Percentiles rank a stretch among this genome's conserved stretches.
Conservation (phyloP, 768 basidiomycete genomes). For the Mycena venus region DNA sequence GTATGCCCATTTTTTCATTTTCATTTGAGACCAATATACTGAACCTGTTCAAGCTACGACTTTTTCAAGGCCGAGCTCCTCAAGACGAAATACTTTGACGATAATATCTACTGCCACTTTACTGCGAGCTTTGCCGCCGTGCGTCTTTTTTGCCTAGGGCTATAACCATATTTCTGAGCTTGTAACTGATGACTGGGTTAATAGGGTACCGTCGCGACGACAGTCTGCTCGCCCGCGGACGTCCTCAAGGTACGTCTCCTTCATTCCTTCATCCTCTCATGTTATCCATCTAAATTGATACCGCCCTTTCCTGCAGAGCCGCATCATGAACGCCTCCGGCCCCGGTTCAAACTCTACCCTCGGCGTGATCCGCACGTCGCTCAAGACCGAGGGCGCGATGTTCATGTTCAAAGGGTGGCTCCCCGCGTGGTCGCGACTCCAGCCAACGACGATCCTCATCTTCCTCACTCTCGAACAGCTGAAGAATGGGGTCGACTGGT, state of each 20-base stretch:
- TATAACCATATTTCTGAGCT: no score
- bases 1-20: conserved; percentile 55
- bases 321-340: conserved; percentile 92
- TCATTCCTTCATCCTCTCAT: neutral
- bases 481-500: conserved; percentile 78
- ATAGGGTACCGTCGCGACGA: conserved; percentile 90
- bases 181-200: neutral
- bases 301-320: conserved; percentile 65
- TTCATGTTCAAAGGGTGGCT: conserved; percentile 97
- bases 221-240: conserved; percentile 90
- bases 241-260: conserved; percentile 74
- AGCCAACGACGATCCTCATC: conserved; percentile 90
- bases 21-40: no score
- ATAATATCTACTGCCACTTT: conserved; percentile 88
- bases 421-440: conserved; percentile 87
- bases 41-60: conserved; percentile 72
- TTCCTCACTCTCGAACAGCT: conserved; percentile 89
- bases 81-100: conserved; percentile 77
- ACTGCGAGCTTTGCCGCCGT: conserved; percentile 90
- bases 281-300: neutral
- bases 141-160: conserved; percentile 43
- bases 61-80: conserved; percentile 91
- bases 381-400: conserved; percentile 83
- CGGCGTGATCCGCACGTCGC: conserved; percentile 74
- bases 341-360: conserved; percentile 86